Conservation (phyloP, 495 filamentous ascomycete species). For the Lichenothelia convexa region DNA sequence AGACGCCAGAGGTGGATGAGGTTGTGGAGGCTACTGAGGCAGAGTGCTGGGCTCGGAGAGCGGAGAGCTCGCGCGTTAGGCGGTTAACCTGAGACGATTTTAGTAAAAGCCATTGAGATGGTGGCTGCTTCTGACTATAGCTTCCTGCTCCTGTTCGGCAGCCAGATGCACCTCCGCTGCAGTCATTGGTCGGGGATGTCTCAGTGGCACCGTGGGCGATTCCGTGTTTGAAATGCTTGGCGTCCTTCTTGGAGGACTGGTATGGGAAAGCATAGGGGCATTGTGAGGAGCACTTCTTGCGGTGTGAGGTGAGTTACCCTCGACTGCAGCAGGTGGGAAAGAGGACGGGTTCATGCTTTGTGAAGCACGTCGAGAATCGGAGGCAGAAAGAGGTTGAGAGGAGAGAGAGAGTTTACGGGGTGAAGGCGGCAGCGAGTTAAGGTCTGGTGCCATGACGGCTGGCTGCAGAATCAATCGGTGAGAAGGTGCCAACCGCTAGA, state of each 20-base stretch:
- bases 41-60: slow-evolving; percentile 62
- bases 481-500: too few relatives aligned
- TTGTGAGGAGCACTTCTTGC: slow-evolving; percentile 3
- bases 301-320: slow-evolving; percentile 6
- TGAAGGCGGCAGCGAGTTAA: slow-evolving; percentile 40
- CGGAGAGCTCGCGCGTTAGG: slow-evolving; percentile 65
- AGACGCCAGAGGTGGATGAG: slow-evolving; percentile 42
- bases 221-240: slow-evolving; percentile 6
- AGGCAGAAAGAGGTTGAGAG: slow-evolving; percentile 25
- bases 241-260: slow-evolving; percentile 9
- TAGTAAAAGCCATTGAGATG: background rate
- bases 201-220: slow-evolving; percentile 34
- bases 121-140: slow-evolving; percentile 42
- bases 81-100: slow-evolving; percentile 56
- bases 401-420: slow-evolving; percentile 23
- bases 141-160: slow-evolving; percentile 85
- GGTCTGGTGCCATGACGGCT: slow-evolving; percentile 42
- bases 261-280: slow-evolving; percentile 1
- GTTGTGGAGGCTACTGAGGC: slow-evolving; percentile 65
- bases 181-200: slow-evolving; percentile 70
- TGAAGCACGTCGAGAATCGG: slow-evolving; percentile 29
- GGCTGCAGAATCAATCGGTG: too few relatives aligned
- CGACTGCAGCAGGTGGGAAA: slow-evolving; percentile 19
- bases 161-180: slow-evolving; percentile 71
- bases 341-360: slow-evolving; percentile 30